phyloP scores from a whole-genome alignment of 192 early-diverging fungal species.

The Umbelopsis ramanniana region DNA sequence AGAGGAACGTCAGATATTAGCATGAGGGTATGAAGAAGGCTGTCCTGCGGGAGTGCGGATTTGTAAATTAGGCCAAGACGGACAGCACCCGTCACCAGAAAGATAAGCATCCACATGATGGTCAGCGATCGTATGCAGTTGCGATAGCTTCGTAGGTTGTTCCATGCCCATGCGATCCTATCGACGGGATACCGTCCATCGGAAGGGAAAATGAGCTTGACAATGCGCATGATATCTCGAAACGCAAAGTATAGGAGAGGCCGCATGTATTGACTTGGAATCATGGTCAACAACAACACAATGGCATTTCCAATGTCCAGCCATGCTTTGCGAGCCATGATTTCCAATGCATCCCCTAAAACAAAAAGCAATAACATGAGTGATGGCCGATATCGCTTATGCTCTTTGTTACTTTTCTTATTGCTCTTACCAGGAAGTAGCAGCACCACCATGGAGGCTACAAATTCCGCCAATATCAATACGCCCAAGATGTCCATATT shows the following conservation, averaged over 20 bases:
- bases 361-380: neutral
- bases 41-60: neutral
- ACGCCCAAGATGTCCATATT: neutral
- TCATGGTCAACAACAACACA: slow-evolving; percentile 2
- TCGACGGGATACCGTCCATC: neutral
- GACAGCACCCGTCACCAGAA: neutral
- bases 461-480: slow-evolving; percentile 2
- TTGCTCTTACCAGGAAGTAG: slow-evolving; percentile 1
- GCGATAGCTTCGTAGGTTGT: neutral
- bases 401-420: neutral
- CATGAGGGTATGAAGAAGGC: neutral
- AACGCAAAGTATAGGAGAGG: neutral
- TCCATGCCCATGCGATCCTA: slow-evolving; percentile 4
- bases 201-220: neutral
- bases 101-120: slow-evolving; percentile 10
- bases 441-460: slow-evolving; percentile 5
- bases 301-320: slow-evolving; percentile 1
- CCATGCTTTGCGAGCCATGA: slow-evolving; percentile 2
- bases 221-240: neutral
- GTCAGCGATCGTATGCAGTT: neutral
- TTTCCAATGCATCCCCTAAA: neutral
- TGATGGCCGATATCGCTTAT: neutral
- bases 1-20: neutral
- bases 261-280: neutral
- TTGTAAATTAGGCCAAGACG: neutral